Percentiles rank a stretch among this genome's conserved stretches.
phyloP scores from a whole-genome alignment of 2,329 filamentous ascomycete species.

The Moelleriella libera region DNA sequence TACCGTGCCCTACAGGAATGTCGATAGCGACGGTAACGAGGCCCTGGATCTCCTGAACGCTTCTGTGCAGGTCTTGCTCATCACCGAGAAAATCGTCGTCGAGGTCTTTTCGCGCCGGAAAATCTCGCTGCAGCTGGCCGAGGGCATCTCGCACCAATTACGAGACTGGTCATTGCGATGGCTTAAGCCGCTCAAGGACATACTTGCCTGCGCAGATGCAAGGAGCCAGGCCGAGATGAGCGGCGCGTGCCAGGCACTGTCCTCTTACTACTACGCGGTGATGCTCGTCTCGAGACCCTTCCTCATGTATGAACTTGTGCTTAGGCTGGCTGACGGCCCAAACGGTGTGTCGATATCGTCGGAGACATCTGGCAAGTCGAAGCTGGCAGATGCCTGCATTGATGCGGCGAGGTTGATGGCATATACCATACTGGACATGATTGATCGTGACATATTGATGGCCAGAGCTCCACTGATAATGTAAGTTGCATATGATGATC shows the following conservation, averaged over 20 bases:
- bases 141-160: slow-evolving; percentile 37
- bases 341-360: slow-evolving; percentile 11
- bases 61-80: slow-evolving; percentile 36
- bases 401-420: slow-evolving; percentile 40
- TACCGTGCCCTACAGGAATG: slow-evolving; percentile 30
- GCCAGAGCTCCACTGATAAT: slow-evolving; percentile 33
- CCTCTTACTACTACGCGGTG: slow-evolving; percentile 42
- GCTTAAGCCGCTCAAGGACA: slow-evolving; percentile 28
- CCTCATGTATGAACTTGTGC: slow-evolving; percentile 39
- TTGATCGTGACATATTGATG: slow-evolving; percentile 26
- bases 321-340: slow-evolving; percentile 23
- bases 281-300: slow-evolving; percentile 42
- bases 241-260: slow-evolving; percentile 36
- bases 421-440: slow-evolving; percentile 29
- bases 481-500: slow-evolving; percentile 18
- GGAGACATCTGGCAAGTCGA: slow-evolving; percentile 26
- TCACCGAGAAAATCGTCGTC: slow-evolving; percentile 34
- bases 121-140: slow-evolving; percentile 36
- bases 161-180: slow-evolving; percentile 36
- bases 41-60: slow-evolving; percentile 32
- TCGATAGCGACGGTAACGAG: slow-evolving; percentile 22
- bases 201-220: slow-evolving; percentile 12
- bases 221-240: slow-evolving; percentile 17
- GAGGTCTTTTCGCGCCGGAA: slow-evolving; percentile 39
- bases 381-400: slow-evolving; percentile 39